Percentiles rank a stretch among this genome's conserved stretches.
Evolutionary conservation across 73 alveolate species (phyloP).

Genomic region (Paramecium sonneborni): DNA sequence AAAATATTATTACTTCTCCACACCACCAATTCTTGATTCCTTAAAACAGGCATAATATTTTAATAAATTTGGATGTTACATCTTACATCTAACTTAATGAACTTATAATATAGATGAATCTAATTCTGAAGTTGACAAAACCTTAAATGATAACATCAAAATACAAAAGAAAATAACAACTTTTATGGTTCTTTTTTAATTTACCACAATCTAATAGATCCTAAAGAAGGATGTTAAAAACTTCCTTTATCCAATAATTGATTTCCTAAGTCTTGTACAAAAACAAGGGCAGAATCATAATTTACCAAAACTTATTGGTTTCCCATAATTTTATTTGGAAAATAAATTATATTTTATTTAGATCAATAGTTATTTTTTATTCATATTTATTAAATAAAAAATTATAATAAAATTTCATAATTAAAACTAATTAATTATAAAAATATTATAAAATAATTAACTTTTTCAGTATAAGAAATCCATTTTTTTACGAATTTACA

Average conservation of each 20-base stretch:
- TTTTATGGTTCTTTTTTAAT: not conserved
- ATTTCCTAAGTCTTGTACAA: not conserved
- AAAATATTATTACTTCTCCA: not conserved
- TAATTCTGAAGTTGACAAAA: not conserved
- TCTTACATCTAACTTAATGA: not conserved
- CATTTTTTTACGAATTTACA: too few relatives aligned
- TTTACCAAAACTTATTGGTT: not conserved
- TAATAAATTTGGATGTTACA: not conserved
- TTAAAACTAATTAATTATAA: too few relatives aligned
- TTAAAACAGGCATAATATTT: not conserved
- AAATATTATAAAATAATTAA: too few relatives aligned
- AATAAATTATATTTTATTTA: constrained; percentile 6
- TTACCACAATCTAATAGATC: not conserved
- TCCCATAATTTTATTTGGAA: not conserved
- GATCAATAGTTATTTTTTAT: too few relatives aligned
- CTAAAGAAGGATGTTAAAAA: not conserved
- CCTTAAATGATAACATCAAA: not conserved
- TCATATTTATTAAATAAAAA: too few relatives aligned
- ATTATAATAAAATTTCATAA: too few relatives aligned
- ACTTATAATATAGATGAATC: not conserved
- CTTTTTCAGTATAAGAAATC: too few relatives aligned
- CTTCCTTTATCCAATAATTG: not conserved
- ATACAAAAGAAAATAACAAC: not conserved
- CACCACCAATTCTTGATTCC: not conserved
- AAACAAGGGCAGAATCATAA: not conserved